Percentiles rank a stretch among this genome's conserved stretches.
Conservation (phyloP, 768 basidiomycete genomes). For the Calocybe cyanea region DNA sequence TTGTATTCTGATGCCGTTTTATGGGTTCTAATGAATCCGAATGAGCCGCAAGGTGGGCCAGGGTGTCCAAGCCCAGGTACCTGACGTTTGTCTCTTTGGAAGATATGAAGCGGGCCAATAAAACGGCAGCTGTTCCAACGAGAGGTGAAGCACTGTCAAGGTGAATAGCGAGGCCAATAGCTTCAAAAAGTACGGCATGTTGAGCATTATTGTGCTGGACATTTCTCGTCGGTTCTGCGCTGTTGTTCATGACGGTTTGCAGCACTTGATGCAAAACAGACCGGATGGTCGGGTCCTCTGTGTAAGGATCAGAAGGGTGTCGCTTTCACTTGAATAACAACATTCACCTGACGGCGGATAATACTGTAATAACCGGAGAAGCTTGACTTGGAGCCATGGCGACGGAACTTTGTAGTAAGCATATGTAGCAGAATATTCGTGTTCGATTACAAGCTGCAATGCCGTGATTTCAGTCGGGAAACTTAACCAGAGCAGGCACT, state of each 20-base stretch:
- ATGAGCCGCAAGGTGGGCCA: constrained; percentile 96
- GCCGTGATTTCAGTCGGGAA: neutral
- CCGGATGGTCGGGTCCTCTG: constrained; percentile 82
- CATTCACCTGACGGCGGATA: constrained; percentile 88
- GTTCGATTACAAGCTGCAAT: constrained; percentile 80
- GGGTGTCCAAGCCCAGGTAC: constrained; percentile 95
- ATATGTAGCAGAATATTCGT: constrained; percentile 85
- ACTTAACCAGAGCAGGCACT: neutral
- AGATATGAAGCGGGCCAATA: constrained; percentile 93
- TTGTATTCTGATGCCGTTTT: constrained; percentile 94
- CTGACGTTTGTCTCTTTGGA: constrained; percentile 98
- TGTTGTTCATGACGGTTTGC: constrained; percentile 86
- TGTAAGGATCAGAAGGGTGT: constrained; percentile 1
- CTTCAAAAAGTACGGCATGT: constrained; percentile 97
- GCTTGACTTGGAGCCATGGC: constrained; percentile 96
- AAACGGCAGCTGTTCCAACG: constrained; percentile 81
- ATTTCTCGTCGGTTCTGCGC: constrained; percentile 87
- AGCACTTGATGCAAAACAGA: constrained; percentile 78
- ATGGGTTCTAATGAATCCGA: constrained; percentile 88
- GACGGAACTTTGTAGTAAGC: constrained; percentile 97
- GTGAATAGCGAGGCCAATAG: constrained; percentile 95
- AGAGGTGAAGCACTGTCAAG: constrained; percentile 87
- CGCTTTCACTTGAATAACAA: neutral
- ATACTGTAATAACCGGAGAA: constrained; percentile 89
- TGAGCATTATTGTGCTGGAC: constrained; percentile 99